Conservation (phyloP, 192 early-diverging fungal genomes). For the Coemansia sp. region DNA sequence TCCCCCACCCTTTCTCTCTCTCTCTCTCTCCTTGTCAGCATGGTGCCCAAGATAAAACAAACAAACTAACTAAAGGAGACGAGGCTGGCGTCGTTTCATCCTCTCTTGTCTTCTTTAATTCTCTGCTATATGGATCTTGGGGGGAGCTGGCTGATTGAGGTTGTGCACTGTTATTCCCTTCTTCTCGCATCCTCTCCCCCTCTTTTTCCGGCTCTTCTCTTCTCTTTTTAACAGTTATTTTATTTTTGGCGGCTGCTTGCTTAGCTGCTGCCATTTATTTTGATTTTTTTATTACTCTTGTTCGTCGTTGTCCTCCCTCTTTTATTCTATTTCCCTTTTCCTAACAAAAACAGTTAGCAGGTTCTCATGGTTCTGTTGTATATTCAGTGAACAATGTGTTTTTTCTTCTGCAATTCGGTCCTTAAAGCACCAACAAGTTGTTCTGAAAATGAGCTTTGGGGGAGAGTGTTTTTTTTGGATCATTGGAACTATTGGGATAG, state of each 20-base stretch:
- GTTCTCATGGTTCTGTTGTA: neutral
- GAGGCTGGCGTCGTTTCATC: neutral
- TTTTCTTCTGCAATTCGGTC: neutral
- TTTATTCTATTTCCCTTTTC: neutral
- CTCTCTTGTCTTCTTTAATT: neutral
- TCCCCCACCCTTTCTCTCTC: neutral
- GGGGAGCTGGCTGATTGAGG: neutral
- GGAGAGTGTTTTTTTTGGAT: too few relatives aligned
- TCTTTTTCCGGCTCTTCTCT: neutral
- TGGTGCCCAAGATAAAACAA: neutral
- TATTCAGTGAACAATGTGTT: neutral
- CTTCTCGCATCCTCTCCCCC: neutral
- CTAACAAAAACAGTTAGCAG: constrained; percentile 4
- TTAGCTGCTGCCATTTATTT: constrained; percentile 3
- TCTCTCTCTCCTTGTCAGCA: constrained; percentile 1
- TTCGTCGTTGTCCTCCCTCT: neutral
- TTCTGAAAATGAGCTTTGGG: too few relatives aligned
- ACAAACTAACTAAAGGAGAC: neutral
- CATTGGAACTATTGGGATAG: too few relatives aligned
- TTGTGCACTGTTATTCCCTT: neutral
- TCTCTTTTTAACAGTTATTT: constrained; percentile 16
- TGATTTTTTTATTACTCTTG: constrained; percentile 4
- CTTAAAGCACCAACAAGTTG: too few relatives aligned
- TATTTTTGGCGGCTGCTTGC: neutral
- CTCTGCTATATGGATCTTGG: neutral